Evolutionary conservation across 2,329 filamentous ascomycete species (phyloP), one percentile per base, ranked within the genome.

Genomic region (Pseudomassariella vexata): DNA sequence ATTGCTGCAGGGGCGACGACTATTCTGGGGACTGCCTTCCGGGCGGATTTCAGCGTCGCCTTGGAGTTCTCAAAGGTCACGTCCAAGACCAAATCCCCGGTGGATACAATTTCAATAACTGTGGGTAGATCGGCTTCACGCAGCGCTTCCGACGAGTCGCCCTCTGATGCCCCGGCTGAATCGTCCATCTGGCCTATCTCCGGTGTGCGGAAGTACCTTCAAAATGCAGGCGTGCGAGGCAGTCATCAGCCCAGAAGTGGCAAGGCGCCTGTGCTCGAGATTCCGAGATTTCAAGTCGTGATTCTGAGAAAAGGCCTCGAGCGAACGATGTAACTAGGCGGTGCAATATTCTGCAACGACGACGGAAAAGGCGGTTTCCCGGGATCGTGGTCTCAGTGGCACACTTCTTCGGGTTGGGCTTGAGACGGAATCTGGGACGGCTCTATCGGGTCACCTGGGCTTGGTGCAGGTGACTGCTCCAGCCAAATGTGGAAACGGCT

Each of bases 51-150:
- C 49, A 79, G 60, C 26, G 67, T 66, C 38, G 68, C 57, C 25
- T 56, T 59, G 3, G 68, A 75, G 21, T 73, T 78, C 39, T 79
- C 70, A 48, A 86, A 84, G 6, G 69, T 69, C 21, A 86, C 70
- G 39, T 79, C 68, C 10, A 88, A 67, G 19, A 87, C 52, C 14
- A 86, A 55, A 47, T 87, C 78, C 21, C 83, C 83, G 11, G 62
- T 57, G 4, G 64, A 44, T 15, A 68, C 68, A 30, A 86, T 70
- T 19, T 66, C 59, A 25, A 76, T 52, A 33, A 76, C 50, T 19
- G 52, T 45, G 25, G 54, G 49, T 25, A 53, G 46, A 34, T 46
- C 40, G 34, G 24, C 14, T 10, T n/a, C 19, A 28, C 15, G 20
- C 17, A 20, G 19, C 19, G 32, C 22, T 25, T 35, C 29, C 11